A percentile compares a stretch with the other conserved stretches of the same genome.
Conservation (phyloP, 1,139 yeast genomes). For the Zygosaccharomyces pseudobailii region DNA sequence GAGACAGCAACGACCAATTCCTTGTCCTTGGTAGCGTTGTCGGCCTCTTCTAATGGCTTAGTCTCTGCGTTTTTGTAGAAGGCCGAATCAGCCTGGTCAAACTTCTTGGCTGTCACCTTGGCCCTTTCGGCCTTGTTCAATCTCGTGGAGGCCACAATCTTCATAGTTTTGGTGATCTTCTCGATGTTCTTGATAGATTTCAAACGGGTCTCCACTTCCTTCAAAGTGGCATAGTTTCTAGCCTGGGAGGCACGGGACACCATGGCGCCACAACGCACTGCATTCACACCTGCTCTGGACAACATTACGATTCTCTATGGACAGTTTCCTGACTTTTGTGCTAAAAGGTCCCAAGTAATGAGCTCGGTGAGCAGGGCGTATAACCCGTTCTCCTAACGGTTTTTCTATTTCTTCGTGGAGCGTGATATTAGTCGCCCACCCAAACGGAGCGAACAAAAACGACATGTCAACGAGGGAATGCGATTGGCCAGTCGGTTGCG, state of each 20-base stretch:
- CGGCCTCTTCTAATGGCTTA: constrained; percentile 42
- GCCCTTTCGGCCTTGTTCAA: constrained; percentile 94
- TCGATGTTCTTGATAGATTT: constrained; percentile 98
- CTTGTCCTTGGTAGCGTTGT: constrained; percentile 44
- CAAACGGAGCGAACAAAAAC: neutral
- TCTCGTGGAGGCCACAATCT: constrained; percentile 97
- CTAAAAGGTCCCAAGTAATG: neutral
- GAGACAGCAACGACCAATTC: constrained; percentile 81
- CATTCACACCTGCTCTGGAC: constrained; percentile 3
- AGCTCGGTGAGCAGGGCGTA: neutral
- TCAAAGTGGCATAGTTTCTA: constrained; percentile 95
- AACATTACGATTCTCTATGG: neutral
- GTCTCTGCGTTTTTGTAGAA: constrained; percentile 83
- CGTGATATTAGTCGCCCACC: neutral
- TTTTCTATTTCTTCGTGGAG: neutral
- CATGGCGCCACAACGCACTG: constrained; percentile 4
- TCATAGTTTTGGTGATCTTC: constrained; percentile 99
- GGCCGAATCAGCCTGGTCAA: constrained; percentile 74
- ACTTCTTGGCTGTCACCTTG: constrained; percentile 82
- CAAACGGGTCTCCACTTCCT: constrained; percentile 97
- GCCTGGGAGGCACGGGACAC: constrained; percentile 6
- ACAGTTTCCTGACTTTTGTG: neutral
- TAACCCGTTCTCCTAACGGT: neutral
- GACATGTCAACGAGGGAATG: neutral
- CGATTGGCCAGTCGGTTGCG: neutral